Percentiles rank a stretch among this genome's conserved stretches.
Conservation (phyloP, 2,329 filamentous ascomycete species). For the Cercospora canescens region DNA sequence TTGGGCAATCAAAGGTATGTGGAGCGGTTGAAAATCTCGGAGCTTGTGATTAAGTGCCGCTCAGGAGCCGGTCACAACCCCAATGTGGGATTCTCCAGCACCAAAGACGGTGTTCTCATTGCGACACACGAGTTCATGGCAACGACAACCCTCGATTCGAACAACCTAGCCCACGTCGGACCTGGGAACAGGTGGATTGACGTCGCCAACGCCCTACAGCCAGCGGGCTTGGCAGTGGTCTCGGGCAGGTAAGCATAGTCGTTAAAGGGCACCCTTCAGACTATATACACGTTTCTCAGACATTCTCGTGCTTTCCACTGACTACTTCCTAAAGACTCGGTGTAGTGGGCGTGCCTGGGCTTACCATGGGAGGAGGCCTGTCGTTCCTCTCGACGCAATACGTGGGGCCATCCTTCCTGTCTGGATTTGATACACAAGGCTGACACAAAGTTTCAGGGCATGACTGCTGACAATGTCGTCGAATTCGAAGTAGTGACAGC, state of each 20-base stretch:
- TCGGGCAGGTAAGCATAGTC: no score
- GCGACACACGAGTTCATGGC: constrained; percentile 44
- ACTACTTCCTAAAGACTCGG: no score
- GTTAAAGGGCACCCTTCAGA: no score
- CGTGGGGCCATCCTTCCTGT: constrained; percentile 28
- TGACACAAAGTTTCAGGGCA: constrained; percentile 18
- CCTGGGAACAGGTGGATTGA: constrained; percentile 28
- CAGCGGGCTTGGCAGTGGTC: constrained; percentile 23
- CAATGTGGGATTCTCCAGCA: constrained; percentile 49
- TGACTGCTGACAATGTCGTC: constrained; percentile 32
- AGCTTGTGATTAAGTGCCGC: not conserved
- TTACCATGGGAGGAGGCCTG: constrained; percentile 34
- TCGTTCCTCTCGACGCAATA: constrained; percentile 27
- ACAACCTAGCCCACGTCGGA: constrained; percentile 31
- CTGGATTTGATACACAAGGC: not conserved
- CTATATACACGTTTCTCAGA: no score
- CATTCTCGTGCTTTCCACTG: no score
- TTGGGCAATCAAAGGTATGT: constrained; percentile 53
- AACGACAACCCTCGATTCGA: constrained; percentile 39
- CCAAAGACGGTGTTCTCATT: constrained; percentile 47
- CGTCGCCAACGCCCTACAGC: constrained; percentile 25
- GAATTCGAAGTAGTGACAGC: constrained; percentile 36
- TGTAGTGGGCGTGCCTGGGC: constrained; percentile 31
- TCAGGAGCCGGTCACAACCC: constrained; percentile 49
- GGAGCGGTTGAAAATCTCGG: not conserved